Evolutionary conservation across 1,284 basidiomycete genomes (phyloP), one percentile per base, ranked within the genome.

Genomic region (Vanrija pseudolonga): DNA sequence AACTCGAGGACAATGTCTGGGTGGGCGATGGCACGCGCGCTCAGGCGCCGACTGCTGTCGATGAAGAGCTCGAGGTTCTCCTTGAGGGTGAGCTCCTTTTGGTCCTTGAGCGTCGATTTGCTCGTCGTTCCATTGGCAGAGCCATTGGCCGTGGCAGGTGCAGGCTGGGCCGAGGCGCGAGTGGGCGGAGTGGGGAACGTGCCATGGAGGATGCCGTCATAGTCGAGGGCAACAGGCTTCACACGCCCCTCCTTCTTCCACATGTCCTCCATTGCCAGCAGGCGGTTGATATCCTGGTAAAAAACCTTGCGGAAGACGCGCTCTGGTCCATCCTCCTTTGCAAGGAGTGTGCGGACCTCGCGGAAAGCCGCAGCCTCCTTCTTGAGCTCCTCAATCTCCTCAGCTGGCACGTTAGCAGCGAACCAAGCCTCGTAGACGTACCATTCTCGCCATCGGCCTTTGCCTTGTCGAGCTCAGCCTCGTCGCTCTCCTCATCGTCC

Each of bases 181-280:
- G 71, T 57, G 37, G 68, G 65, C 42, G 77, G 76, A 19, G 83
- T 65, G 3, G 70, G 70, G 69, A 89, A 89, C 2, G 79, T 79
- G 18, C 80, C 85, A 40, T 82, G 77, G 70, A 82, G 72, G 65
- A 96, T 87, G 2, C 76, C 75, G 17, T 88, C 85, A 64, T 87
- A 93, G 55, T 90, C 85, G 32, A 99, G 82, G 1, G 94, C 86
- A 0, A 82, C 84, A 0, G 96, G 96, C 59, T 87, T 87, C 22
- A 85, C 83, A 24, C 96, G 84, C 9, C 87, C 83, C 5, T 69
- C 60, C 8, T 71, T 71, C 45, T 85, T 86, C 96, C 96, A 98
- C 93, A 98, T 98, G 67, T 98, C 95, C n/a, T 86, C 80, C 96
- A 98, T 98, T 14, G 83, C 83, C 14, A 99, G 79, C 1, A 98